These are phyloP conservation scores for Brassica rapa DNA, from an alignment of 345 rosid genomes.

Conservation along the genomic window DNA sequence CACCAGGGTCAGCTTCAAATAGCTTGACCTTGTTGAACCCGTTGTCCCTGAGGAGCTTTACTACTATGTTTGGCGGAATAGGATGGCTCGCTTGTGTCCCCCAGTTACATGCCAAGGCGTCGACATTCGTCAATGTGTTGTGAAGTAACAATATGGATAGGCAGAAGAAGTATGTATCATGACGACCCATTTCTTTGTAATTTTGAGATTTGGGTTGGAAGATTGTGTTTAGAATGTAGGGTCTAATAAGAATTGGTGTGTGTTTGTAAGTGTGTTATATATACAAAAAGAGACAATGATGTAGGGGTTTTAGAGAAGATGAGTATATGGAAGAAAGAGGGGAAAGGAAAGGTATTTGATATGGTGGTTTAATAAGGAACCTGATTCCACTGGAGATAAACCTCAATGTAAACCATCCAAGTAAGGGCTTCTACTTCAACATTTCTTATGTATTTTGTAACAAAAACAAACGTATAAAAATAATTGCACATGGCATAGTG, in stretches of 20 bases:
- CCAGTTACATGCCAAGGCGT: constrained; percentile 82
- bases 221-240: constrained; percentile 20
- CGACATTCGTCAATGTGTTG: constrained; percentile 35
- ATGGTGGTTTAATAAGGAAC: constrained; percentile 44
- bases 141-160: constrained; percentile 34
- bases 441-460: neutral
- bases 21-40: constrained; percentile 87
- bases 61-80: constrained; percentile 59
- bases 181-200: constrained; percentile 40
- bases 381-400: constrained; percentile 46
- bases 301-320: constrained; percentile 7
- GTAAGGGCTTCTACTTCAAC: neutral
- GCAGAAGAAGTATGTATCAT: constrained; percentile 19
- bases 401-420: constrained; percentile 31
- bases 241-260: constrained; percentile 19
- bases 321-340: constrained; percentile 46
- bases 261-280: neutral
- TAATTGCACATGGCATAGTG: neutral
- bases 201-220: neutral
- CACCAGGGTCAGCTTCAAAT: constrained; percentile 83
- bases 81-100: constrained; percentile 72
- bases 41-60: constrained; percentile 68
- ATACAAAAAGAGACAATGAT: constrained; percentile 5
- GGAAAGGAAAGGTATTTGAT: constrained; percentile 49
- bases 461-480: constrained; percentile 1